These are phyloP conservation scores for Aspergillus fumigatus DNA, from an alignment of 2,329 filamentous ascomycete species.

Conservation along the genomic window DNA sequence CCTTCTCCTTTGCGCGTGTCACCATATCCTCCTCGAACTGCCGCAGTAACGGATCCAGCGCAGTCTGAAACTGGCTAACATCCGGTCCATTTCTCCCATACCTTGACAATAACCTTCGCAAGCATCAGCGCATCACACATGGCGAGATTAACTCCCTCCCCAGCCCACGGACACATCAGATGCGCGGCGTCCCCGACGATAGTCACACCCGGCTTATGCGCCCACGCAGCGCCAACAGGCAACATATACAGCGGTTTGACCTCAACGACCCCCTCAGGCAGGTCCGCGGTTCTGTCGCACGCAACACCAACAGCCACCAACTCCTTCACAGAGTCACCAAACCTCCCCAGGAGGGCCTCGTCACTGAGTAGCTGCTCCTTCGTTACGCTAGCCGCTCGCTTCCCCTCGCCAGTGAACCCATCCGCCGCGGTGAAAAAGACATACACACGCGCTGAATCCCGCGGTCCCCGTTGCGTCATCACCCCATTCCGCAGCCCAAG, in stretches of 20 bases:
- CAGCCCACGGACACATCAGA: slow-evolving; percentile 26
- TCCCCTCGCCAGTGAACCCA: slow-evolving; percentile 9
- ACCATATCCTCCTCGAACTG: slow-evolving; percentile 18
- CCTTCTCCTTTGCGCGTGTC: slow-evolving; percentile 4
- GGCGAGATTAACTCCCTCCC: slow-evolving; percentile 26
- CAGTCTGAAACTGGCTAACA: slow-evolving; percentile 2
- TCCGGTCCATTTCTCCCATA: slow-evolving; percentile 5
- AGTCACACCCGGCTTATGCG: slow-evolving; percentile 15
- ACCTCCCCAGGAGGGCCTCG: slow-evolving; percentile 11
- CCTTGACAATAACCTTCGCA: slow-evolving; percentile 15
- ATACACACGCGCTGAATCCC: slow-evolving; percentile 18
- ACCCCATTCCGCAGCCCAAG: slow-evolving; percentile 21
- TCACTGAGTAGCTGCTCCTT: slow-evolving; percentile 16
- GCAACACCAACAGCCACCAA: slow-evolving; percentile 16
- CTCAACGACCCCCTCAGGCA: slow-evolving; percentile 2
- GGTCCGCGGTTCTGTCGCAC: slow-evolving; percentile 12
- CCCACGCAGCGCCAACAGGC: slow-evolving; percentile 15
- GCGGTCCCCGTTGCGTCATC: slow-evolving; percentile 20
- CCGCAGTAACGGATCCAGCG: slow-evolving; percentile 13
- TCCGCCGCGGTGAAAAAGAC: slow-evolving; percentile 17
- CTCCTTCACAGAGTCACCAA: slow-evolving; percentile 13
- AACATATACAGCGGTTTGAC: slow-evolving; percentile 20
- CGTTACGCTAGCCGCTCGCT: slow-evolving; percentile 8
- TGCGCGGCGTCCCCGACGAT: slow-evolving; percentile 28
- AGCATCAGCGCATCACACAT: slow-evolving; percentile 20